A percentile compares a stretch with the other conserved stretches of the same genome.
Conservation (phyloP, 169 alveolate species). For the Babesia bovis region DNA sequence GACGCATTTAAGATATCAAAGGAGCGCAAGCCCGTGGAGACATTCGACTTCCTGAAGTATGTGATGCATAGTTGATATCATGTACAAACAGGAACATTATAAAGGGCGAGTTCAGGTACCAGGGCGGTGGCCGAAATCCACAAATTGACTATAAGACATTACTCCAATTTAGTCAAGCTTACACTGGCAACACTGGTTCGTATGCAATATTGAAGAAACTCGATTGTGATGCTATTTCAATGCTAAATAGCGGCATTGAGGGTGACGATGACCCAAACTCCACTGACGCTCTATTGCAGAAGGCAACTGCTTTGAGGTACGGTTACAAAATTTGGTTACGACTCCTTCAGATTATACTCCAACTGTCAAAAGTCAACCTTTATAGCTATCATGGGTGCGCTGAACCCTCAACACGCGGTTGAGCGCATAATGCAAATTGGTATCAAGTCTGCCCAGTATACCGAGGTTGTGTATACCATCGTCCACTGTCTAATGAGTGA, state of each 20-base stretch:
- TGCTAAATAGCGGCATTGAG: neutral
- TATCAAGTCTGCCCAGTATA: conserved; percentile 28
- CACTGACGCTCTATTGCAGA: conserved; percentile 26
- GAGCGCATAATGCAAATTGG: conserved; percentile 42
- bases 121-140: conserved; percentile 8
- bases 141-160: conserved; percentile 20
- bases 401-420: conserved; percentile 51
- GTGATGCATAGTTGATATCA: neutral
- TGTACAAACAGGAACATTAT: conserved; percentile 7
- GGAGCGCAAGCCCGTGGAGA: conserved; percentile 34
- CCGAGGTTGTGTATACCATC: conserved; percentile 34
- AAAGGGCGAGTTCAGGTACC: conserved; percentile 29
- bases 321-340: neutral
- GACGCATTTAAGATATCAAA: conserved; percentile 25
- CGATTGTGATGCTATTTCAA: neutral
- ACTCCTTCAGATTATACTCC: conserved; percentile 13
- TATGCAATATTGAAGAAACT: conserved; percentile 4
- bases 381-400: conserved; percentile 40
- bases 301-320: conserved; percentile 41
- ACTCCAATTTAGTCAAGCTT: conserved; percentile 17
- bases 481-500: conserved; percentile 36
- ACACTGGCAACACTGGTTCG: neutral
- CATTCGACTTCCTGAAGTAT: conserved; percentile 42
- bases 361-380: conserved; percentile 54
- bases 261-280: conserved; percentile 13